A percentile compares a stretch with the other conserved stretches of the same genome.
Conservation (phyloP, 2,329 filamentous ascomycete species). For the Juglanconis sp. region DNA sequence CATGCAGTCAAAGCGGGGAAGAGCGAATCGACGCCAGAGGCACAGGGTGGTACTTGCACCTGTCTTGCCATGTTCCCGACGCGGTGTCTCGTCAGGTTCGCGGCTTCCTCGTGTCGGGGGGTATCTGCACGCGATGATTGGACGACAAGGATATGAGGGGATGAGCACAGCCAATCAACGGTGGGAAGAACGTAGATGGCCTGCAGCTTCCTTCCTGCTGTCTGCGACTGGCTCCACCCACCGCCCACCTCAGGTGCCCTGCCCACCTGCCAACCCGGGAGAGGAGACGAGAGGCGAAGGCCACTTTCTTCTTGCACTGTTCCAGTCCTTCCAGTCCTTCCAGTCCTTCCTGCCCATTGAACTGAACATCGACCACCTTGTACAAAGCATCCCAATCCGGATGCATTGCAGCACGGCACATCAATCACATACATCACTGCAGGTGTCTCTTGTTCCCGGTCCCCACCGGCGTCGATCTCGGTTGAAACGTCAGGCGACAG, state of each 20-base stretch:
- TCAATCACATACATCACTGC: not conserved
- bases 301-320: not conserved
- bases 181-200: not conserved
- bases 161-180: conserved; percentile 1
- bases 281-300: not conserved
- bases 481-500: not conserved
- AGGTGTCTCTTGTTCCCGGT: not conserved
- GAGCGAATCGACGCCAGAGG: not conserved
- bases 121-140: conserved; percentile 13
- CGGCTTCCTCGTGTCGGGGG: conserved; percentile 3
- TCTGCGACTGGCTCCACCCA: not conserved
- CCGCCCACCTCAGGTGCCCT: not conserved
- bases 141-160: not conserved
- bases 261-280: not conserved
- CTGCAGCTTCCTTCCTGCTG: no score
- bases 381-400: not conserved
- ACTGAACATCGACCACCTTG: not conserved
- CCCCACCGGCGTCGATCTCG: not conserved
- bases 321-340: not conserved
- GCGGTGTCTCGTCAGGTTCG: not conserved
- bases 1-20: not conserved
- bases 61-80: conserved; percentile 1
- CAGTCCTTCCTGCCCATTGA: not conserved
- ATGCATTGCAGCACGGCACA: not conserved
- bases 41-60: not conserved